Conservation (phyloP, 2,329 filamentous ascomycete species). For the Alternaria longipes region DNA sequence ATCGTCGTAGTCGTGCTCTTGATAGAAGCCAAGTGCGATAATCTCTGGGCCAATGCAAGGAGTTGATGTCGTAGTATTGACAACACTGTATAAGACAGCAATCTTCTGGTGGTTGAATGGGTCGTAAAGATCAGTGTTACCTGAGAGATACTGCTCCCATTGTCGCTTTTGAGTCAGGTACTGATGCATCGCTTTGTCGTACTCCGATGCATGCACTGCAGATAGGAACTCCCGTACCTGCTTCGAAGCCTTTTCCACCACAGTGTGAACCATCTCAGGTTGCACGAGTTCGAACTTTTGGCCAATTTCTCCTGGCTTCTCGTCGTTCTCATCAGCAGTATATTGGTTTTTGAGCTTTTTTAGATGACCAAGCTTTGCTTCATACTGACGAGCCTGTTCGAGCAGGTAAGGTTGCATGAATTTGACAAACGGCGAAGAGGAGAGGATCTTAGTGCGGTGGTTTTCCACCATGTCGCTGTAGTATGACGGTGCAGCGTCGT, state of each 20-base stretch:
- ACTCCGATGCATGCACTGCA: conserved; percentile 95
- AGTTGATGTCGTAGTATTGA: conserved; percentile 92
- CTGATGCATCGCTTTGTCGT: conserved; percentile 91
- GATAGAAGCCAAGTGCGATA: conserved; percentile 92
- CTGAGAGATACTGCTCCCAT: conserved; percentile 94
- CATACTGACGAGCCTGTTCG: conserved; percentile 90
- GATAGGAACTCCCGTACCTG: conserved; percentile 94
- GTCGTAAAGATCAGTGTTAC: conserved; percentile 88
- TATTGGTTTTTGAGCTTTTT: conserved; percentile 82
- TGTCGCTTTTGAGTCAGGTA: conserved; percentile 94
- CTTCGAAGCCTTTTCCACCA: conserved; percentile 79
- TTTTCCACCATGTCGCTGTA: conserved; percentile 96
- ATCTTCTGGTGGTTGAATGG: conserved; percentile 97
- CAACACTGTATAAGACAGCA: conserved; percentile 89
- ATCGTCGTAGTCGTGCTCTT: conserved; percentile 78
- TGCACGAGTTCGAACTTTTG: conserved; percentile 89
- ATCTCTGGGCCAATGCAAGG: conserved; percentile 91
- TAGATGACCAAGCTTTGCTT: conserved; percentile 82
- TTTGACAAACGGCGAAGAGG: conserved; percentile 94
- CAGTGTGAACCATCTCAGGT: conserved; percentile 92
- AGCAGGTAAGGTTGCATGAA: conserved; percentile 94
- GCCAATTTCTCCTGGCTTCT: conserved; percentile 50
- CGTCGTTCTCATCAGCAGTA: conserved; percentile 48
- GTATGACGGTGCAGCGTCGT: conserved; percentile 86
- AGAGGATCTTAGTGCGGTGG: conserved; percentile 90